Percentiles rank a stretch among this genome's conserved stretches.
phyloP scores from a whole-genome alignment of 306 rosid species.

The Lablab purpureus region DNA sequence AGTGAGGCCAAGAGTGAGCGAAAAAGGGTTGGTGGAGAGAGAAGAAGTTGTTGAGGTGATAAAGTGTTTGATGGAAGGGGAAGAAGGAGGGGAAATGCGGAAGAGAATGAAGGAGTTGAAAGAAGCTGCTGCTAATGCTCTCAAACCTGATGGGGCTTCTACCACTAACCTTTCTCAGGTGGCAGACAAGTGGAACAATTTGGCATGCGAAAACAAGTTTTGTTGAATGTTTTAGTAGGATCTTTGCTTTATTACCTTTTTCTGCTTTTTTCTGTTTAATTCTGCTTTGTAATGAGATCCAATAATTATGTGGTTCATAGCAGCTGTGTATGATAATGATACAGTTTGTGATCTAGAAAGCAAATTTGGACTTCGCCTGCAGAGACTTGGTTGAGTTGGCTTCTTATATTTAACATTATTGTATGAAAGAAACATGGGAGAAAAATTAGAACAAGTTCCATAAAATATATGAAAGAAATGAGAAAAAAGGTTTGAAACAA shows the following conservation, averaged over 20 bases:
- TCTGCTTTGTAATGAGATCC: background rate
- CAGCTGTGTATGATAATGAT: too few relatives aligned
- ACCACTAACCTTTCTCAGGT: conserved; percentile 32
- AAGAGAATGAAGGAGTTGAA: conserved; percentile 21
- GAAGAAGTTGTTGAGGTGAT: background rate
- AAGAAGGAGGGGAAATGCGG: background rate
- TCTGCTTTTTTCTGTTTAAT: too few relatives aligned
- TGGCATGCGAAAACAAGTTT: background rate
- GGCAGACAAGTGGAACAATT: background rate
- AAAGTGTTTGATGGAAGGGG: conserved; percentile 24
- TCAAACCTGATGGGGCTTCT: conserved; percentile 37
- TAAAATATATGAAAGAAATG: too few relatives aligned
- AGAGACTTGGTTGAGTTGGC: too few relatives aligned
- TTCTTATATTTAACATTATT: too few relatives aligned
- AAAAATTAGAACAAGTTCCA: too few relatives aligned
- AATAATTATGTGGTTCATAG: background rate
- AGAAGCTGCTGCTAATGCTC: background rate
- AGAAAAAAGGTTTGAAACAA: too few relatives aligned
- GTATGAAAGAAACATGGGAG: too few relatives aligned
- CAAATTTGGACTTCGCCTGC: too few relatives aligned
- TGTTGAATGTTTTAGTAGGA: background rate
- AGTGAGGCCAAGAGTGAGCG: too few relatives aligned
- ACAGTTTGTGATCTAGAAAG: too few relatives aligned
- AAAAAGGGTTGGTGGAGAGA: conserved; percentile 26
- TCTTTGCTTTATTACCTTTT: background rate